Conservation (phyloP, 139 green algal species). For the Chlorella sp. region DNA sequence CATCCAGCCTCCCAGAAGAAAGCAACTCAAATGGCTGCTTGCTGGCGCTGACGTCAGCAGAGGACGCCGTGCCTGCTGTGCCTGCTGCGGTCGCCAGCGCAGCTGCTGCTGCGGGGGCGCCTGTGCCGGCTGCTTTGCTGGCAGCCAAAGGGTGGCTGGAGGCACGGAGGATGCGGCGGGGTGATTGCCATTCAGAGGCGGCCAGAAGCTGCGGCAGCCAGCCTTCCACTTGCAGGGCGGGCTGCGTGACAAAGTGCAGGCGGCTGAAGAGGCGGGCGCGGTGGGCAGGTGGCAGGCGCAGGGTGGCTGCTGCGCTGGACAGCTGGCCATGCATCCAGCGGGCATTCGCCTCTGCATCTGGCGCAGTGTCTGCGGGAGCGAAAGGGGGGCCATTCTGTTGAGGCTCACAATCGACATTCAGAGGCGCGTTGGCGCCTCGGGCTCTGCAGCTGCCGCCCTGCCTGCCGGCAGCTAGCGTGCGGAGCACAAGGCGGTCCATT, state of each 20-base stretch:
- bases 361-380: background rate
- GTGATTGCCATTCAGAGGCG: background rate
- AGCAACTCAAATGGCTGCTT: background rate
- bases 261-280: background rate
- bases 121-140: background rate
- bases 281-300: background rate
- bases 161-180: background rate
- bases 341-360: background rate
- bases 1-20: constrained; percentile 6
- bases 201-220: constrained; percentile 20
- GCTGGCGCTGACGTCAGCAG: too few species aligned
- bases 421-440: too few species aligned
- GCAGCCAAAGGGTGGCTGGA: background rate
- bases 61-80: too few species aligned
- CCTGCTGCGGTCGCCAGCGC: background rate
- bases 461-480: too few species aligned
- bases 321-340: constrained; percentile 1
- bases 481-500: too few species aligned
- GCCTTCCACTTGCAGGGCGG: background rate
- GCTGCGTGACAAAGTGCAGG: constrained; percentile 34
- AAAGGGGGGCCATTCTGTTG: too few species aligned
- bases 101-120: background rate
- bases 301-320: background rate
- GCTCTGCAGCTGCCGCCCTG: too few species aligned
- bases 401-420: too few species aligned